These are phyloP conservation scores for Trametes villosa DNA, from an alignment of 768 basidiomycete genomes.

Conservation along the genomic window DNA sequence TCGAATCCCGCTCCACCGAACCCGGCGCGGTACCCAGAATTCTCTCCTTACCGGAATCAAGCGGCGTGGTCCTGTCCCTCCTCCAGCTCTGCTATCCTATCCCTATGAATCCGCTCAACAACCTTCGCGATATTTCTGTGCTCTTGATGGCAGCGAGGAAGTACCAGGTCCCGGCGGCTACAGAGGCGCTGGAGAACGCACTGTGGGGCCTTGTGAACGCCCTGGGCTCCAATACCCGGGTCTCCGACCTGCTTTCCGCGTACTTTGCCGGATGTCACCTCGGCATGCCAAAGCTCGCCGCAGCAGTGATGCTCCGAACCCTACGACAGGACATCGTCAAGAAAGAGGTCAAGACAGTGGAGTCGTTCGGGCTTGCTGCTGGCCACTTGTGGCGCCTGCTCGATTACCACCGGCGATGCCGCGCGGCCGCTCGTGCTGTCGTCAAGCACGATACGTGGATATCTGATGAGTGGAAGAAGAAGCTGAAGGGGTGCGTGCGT, in stretches of 20 bases:
- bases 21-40: slow-evolving; percentile 31
- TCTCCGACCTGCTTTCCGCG: background rate
- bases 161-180: slow-evolving; percentile 8
- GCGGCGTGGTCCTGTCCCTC: slow-evolving; percentile 31
- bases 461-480: background rate
- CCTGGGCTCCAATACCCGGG: background rate
- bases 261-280: slow-evolving; percentile 11
- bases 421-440: background rate
- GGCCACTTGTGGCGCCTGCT: slow-evolving; percentile 9
- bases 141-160: slow-evolving; percentile 1
- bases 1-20: slow-evolving; percentile 46
- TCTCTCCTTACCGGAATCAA: slow-evolving; percentile 35
- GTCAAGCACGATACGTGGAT: slow-evolving; percentile 2
- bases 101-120: background rate
- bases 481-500: background rate
- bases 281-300: slow-evolving; percentile 1
- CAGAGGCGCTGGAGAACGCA: background rate
- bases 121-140: background rate
- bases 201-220: background rate
- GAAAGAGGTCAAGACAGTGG: background rate
- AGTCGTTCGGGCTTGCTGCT: background rate
- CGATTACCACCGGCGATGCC: slow-evolving; percentile 10
- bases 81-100: slow-evolving; percentile 30
- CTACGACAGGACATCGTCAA: background rate
- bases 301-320: background rate